These are phyloP conservation scores for Ocimum tenuiflorum DNA, from an alignment of 257 asterid species.

Conservation along the genomic window DNA sequence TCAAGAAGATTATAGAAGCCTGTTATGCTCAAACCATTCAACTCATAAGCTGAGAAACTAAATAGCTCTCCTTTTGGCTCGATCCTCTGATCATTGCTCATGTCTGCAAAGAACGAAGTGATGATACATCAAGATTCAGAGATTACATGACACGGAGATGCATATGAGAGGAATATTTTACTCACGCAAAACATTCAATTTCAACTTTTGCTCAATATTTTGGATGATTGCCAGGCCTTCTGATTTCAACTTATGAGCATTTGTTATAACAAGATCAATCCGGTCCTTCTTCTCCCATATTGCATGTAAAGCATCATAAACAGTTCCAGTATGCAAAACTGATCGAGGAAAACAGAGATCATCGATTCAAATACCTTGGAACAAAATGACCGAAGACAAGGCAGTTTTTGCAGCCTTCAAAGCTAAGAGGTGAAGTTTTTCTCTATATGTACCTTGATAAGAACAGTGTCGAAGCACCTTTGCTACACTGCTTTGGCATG, in stretches of 20 bases:
- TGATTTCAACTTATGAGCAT: constrained; percentile 36
- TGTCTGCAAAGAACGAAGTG: constrained; percentile 30
- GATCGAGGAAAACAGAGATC: constrained; percentile 4
- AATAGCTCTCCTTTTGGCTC: constrained; percentile 26
- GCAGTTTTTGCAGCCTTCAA: not conserved
- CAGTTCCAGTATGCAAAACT: constrained; percentile 51
- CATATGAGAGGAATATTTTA: not conserved
- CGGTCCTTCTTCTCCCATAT: constrained; percentile 34
- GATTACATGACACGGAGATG: not conserved
- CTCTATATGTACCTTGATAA: constrained; percentile 41
- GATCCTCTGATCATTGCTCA: constrained; percentile 33
- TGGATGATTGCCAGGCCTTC: constrained; percentile 27
- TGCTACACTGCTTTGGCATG: constrained; percentile 31
- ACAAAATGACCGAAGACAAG: too few species aligned
- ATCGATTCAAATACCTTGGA: too few species aligned
- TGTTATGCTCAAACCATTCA: constrained; percentile 20
- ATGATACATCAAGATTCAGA: not conserved
- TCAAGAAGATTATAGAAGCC: constrained; percentile 37
- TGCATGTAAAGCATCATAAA: constrained; percentile 30
- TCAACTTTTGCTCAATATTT: constrained; percentile 25
- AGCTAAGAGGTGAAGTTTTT: too few species aligned
- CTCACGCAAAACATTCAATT: constrained; percentile 44
- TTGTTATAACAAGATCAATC: constrained; percentile 45
- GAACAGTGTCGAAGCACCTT: constrained; percentile 43
- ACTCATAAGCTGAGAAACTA: constrained; percentile 32